Base-by-base conservation (phyloP, 805 yeast genomes). In the Nakazawaea populi region DNA sequence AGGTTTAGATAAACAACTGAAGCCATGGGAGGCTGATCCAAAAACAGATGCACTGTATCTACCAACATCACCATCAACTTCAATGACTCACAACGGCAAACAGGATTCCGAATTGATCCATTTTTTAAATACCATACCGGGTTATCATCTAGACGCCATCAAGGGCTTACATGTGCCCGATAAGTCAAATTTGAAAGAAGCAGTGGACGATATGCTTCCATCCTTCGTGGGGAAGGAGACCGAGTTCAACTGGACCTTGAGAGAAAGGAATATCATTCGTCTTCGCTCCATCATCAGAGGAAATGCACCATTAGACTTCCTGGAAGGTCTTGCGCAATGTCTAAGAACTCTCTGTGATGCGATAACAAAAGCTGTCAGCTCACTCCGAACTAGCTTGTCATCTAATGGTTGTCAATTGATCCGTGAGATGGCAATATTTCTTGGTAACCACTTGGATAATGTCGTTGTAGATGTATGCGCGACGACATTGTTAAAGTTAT, bases 351-450 rank as follows among this genome's bases (percentile, higher is more conserved):
- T 86, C 41, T 63, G 74, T 2, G 90, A 83, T 14, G 83, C 85
- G 9, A 75, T 91, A 3, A 67, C 75, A 48, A 89, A 87, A 57
- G 80, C 89, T 0, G 73, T 82, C 1, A 58, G 74, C 6, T 90
- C 98, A 0, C 70, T 94, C 51, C 73, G 99, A 60, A 94, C 99
- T 0, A 87, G 97, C 0, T 71, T 94, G 24, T 82, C 91, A 1
- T 69, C 80, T 2, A 79, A 87, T 59, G 88, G 90, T 0, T 87
- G 95, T 60, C 88, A 84, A 52, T 64, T 90, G 24, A 72, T 88
- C 9, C 88, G 87, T 60, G 98, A 91, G 55, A 58, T 80, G 39
- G 76, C 76, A 2, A 67, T 77, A 8, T 53, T 64, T 10, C 54
- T 77, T n/a, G 68, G 72, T 2, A 48, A 56, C 5, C 59, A 61